phyloP scores from a whole-genome alignment of 495 filamentous ascomycete genomes.

The Trypethelium eluteriae region DNA sequence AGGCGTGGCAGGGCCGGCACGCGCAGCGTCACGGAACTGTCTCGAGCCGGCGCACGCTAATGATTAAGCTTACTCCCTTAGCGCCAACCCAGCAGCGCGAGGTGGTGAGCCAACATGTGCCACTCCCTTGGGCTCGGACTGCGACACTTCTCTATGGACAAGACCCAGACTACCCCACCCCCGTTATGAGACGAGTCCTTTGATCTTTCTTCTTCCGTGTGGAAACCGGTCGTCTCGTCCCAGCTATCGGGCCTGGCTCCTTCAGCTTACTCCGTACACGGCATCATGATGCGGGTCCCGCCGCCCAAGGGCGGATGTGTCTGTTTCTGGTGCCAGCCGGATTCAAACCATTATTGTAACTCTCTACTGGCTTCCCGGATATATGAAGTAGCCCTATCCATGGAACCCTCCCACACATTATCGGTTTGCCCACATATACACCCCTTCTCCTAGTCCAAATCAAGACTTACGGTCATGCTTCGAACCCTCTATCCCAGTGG shows the following conservation, averaged over 20 bases:
- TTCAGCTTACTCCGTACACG: background rate
- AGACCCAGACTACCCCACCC: background rate
- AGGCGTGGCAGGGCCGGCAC: background rate
- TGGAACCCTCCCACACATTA: background rate
- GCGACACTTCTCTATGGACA: conserved; percentile 1
- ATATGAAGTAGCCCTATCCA: conserved; percentile 6
- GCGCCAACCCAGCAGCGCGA: background rate
- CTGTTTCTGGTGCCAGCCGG: background rate
- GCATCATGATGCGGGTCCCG: background rate
- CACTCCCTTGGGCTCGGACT: background rate
- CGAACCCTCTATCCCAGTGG: background rate
- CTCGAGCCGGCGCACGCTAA: conserved; percentile 1
- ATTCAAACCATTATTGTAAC: background rate
- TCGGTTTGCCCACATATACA: no score
- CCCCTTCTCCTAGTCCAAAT: background rate
- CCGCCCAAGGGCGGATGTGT: background rate
- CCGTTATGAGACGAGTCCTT: conserved; percentile 4
- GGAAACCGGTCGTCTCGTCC: background rate
- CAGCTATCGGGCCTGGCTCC: background rate
- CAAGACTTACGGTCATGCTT: background rate
- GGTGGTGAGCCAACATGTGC: no score
- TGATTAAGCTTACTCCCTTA: conserved; percentile 10
- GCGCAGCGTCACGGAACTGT: conserved; percentile 8
- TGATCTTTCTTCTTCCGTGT: conserved; percentile 3
- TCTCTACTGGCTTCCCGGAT: background rate